Percentiles rank a stretch among this genome's conserved stretches.
phyloP scores from a whole-genome alignment of 495 filamentous ascomycete genomes.

The Lasiosphaeria hispida region DNA sequence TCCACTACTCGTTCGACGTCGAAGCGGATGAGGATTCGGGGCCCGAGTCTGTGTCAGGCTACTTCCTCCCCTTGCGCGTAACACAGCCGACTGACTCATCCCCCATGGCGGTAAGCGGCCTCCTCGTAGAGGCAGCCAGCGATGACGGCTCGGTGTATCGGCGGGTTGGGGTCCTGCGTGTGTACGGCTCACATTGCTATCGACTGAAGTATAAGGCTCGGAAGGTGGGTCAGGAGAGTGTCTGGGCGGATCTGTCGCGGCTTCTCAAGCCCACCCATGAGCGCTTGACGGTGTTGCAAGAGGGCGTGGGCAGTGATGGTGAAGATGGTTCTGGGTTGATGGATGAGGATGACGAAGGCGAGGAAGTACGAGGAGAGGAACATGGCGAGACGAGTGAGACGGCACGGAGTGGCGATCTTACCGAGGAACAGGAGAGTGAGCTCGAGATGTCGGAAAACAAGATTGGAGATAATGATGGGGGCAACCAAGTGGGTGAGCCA shows the following conservation, averaged over 20 bases:
- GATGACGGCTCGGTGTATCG: background rate
- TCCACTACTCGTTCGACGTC: conserved; percentile 10
- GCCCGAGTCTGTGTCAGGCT: conserved; percentile 4
- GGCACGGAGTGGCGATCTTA: background rate
- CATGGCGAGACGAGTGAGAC: background rate
- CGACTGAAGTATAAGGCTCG: conserved; percentile 3
- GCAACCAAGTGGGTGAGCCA: background rate
- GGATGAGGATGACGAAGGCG: too few relatives aligned
- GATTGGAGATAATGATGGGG: background rate
- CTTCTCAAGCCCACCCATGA: background rate
- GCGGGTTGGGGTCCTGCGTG: background rate
- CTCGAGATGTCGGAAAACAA: background rate
- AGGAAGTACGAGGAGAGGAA: background rate
- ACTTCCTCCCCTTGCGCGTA: conserved; percentile 4
- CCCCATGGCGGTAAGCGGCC: background rate
- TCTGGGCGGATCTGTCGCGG: background rate
- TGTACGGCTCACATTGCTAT: background rate
- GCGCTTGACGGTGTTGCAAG: background rate
- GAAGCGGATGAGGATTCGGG: background rate
- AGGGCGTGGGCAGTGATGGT: background rate
- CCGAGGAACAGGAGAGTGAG: background rate
- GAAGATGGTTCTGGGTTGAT: too few relatives aligned
- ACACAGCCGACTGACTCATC: background rate
- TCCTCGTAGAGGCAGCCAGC: background rate
- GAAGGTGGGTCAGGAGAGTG: background rate